Evolutionary conservation across 176 grass and related monocot species (phyloP).

Genomic region (Rhynchospora tenuis): DNA sequence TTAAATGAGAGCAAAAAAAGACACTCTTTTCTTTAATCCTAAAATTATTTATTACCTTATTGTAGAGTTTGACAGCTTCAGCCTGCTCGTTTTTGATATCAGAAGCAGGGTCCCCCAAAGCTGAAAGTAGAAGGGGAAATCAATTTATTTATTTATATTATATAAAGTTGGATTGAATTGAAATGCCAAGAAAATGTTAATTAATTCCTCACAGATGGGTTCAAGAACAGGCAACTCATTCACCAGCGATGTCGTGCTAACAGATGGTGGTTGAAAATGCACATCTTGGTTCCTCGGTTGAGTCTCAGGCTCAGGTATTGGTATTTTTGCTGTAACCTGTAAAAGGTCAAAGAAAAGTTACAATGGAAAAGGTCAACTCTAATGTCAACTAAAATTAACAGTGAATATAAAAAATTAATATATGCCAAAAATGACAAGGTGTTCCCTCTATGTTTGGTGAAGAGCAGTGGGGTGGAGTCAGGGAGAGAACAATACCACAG

Average conservation of each 20-base stretch:
- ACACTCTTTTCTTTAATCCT: background rate
- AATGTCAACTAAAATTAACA: background rate
- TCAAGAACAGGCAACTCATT: constrained; percentile 61
- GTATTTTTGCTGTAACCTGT: constrained; percentile 56
- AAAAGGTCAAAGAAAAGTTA: background rate
- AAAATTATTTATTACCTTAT: constrained; percentile 46
- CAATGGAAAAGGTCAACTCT: background rate
- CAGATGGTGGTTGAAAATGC: constrained; percentile 34
- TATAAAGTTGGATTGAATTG: constrained; percentile 6
- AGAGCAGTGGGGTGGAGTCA: background rate
- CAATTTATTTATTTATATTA: constrained; percentile 16
- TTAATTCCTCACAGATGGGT: constrained; percentile 58
- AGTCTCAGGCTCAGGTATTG: constrained; percentile 61
- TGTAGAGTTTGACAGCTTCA: constrained; percentile 66
- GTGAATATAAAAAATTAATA: background rate
- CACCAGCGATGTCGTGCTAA: constrained; percentile 40
- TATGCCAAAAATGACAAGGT: constrained; percentile 11
- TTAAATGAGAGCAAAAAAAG: background rate
- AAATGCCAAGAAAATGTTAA: background rate
- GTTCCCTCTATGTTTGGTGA: background rate
- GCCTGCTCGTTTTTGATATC: constrained; percentile 29
- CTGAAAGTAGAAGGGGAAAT: constrained; percentile 35
- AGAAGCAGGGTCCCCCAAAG: constrained; percentile 30
- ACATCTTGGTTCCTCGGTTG: constrained; percentile 44
- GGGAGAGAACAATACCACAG: constrained; percentile 55